These are phyloP conservation scores for Rosa persica DNA, from an alignment of 306 rosid genomes.

Conservation along the genomic window DNA sequence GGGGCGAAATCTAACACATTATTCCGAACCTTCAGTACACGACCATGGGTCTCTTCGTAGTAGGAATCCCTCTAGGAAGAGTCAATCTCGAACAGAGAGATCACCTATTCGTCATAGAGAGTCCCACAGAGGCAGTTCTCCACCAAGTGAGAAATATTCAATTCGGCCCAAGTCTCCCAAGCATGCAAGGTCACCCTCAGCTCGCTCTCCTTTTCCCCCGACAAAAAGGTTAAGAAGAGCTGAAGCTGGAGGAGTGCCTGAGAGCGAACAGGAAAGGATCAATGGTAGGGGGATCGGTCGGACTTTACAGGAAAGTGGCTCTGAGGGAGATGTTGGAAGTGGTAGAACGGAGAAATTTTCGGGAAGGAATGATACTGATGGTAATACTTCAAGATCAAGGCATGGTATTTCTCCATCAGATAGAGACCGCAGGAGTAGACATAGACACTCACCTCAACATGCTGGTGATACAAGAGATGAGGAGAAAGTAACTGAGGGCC, in stretches of 20 bases:
- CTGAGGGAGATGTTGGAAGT: slow-evolving; percentile 38
- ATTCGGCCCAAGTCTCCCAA: slow-evolving; percentile 27
- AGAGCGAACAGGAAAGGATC: slow-evolving; percentile 19
- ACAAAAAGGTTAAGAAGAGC: slow-evolving; percentile 51
- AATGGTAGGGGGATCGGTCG: slow-evolving; percentile 30
- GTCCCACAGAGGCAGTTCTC: slow-evolving; percentile 33
- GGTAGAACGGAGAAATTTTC: slow-evolving; percentile 51
- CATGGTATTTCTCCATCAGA: slow-evolving; percentile 36
- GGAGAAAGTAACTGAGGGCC: slow-evolving; percentile 9
- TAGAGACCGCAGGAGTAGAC: slow-evolving; percentile 15
- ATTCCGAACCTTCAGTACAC: slow-evolving; percentile 22
- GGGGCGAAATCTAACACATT: slow-evolving; percentile 20
- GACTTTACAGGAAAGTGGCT: slow-evolving; percentile 37
- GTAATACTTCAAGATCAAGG: slow-evolving; percentile 59
- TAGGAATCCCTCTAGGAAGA: slow-evolving; percentile 22
- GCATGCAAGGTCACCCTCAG: slow-evolving; percentile 31
- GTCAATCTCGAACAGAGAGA: slow-evolving; percentile 35
- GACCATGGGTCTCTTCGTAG: slow-evolving; percentile 18
- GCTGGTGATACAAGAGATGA: not conserved
- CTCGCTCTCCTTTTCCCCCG: slow-evolving; percentile 48
- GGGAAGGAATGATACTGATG: slow-evolving; percentile 36
- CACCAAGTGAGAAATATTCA: slow-evolving; percentile 32
- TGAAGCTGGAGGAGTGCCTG: slow-evolving; percentile 36
- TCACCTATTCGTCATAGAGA: slow-evolving; percentile 42
- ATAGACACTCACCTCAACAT: slow-evolving; percentile 17